Conservation (phyloP, 1,139 yeast species). For the Geotrichum armillariae region DNA sequence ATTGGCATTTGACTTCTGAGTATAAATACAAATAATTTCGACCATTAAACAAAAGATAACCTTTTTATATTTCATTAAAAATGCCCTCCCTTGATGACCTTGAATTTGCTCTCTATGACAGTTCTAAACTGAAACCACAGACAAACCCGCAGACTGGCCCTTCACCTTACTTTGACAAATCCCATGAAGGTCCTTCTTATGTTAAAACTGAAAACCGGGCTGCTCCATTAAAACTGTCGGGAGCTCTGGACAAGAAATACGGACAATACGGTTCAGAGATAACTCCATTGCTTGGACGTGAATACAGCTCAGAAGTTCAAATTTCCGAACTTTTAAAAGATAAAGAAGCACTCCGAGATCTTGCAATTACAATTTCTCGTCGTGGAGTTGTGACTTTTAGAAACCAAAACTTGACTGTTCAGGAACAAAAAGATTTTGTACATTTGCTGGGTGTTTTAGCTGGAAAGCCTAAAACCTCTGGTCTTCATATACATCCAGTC, state of each 20-base stretch:
- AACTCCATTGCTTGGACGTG: conserved; percentile 15
- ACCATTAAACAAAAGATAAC: no score
- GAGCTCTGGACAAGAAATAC: conserved; percentile 7
- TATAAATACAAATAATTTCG: no score
- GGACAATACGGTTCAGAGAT: conserved; percentile 11
- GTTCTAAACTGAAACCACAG: neutral
- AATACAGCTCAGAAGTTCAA: conserved; percentile 13
- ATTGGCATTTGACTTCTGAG: no score
- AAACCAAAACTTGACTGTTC: conserved; percentile 60
- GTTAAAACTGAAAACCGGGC: conserved; percentile 11
- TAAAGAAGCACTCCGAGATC: conserved; percentile 39
- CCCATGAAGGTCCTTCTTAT: conserved; percentile 9
- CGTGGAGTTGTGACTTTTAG: conserved; percentile 70
- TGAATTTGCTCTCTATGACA: conserved; percentile 8
- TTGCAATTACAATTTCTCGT: conserved; percentile 62
- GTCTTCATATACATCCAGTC: conserved; percentile 13
- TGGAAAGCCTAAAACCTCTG: conserved; percentile 12
- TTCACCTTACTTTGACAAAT: conserved; percentile 31
- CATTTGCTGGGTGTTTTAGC: conserved; percentile 4
- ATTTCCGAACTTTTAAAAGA: conserved; percentile 11
- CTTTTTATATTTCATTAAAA: no score
- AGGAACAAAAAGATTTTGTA: conserved; percentile 40
- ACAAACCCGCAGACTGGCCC: conserved; percentile 26
- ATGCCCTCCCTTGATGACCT: conserved; percentile 12
- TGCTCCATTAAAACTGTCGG: conserved; percentile 4